Evolutionary conservation across 768 basidiomycete species (phyloP), one percentile per base, ranked within the genome.

Genomic region (Russula sp.): DNA sequence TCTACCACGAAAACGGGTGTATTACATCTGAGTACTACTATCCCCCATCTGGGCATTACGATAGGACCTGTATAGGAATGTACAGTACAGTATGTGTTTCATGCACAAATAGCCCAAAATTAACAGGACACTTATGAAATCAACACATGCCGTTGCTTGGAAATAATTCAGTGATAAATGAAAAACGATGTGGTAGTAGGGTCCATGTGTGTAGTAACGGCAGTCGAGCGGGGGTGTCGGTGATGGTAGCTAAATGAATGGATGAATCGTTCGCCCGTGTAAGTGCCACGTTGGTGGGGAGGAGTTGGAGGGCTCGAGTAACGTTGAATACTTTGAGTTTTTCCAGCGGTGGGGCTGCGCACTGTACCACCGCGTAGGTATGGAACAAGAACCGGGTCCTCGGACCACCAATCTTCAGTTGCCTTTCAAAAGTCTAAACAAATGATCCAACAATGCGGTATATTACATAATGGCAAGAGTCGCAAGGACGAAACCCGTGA

Each of bases 341-440:
- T 50, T 24, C 48, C 24, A 49, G 24, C 48, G 16, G 26, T 18
- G 16, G 24, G 48, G 26, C 49, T 28, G 26, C 26, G 49, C 16
- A 14, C 22, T 50, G 49, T 40, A 40, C 38, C 38, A 40, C 22
- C 22, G n/a, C 22, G n/a, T 48, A 22, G n/a, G n/a, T 22, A 3
- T 22, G 4, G 22, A n/a, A 11, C 46, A 40, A 42, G 46, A 22
- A 28, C 61, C 61, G 53, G 61, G 66, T 67, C 65, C 53, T 70
- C 69, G 63, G 59, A 71, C 67, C 75, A 67, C 71, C 74, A 76
- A 80, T 70, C 68, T 77, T 75, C 62, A 70, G 67, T 64, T 78
- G 75, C 63, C 79, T 36, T 13, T 13, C 13, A 13, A 76, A 70
- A 79, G 61, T 66, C 75, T 72, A 59, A 78, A 73, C 42, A 54